A percentile compares a stretch with the other conserved stretches of the same genome.
phyloP scores from a whole-genome alignment of 192 early-diverging fungal genomes.

The Backusella psychrophila region DNA sequence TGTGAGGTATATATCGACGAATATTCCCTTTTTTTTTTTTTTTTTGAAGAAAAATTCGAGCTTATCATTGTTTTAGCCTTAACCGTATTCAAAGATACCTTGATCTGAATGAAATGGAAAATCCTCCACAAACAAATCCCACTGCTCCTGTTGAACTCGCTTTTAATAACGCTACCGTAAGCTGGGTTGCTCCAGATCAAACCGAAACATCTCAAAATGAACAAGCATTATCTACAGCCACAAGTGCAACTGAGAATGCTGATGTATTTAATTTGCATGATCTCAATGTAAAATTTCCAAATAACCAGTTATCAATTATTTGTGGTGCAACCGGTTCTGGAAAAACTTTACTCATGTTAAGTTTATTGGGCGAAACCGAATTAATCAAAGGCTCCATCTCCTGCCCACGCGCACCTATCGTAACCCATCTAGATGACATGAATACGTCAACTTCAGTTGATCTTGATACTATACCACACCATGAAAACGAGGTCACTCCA shows the following conservation, averaged over 20 bases:
- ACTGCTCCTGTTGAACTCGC: slow-evolving; percentile 23
- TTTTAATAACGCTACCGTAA: slow-evolving; percentile 47
- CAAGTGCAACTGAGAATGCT: not conserved
- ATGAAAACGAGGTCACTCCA: not conserved
- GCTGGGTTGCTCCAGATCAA: slow-evolving; percentile 51
- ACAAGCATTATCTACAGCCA: not conserved
- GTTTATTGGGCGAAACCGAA: slow-evolving; percentile 71
- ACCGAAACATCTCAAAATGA: slow-evolving; percentile 6
- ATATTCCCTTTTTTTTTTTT: not conserved
- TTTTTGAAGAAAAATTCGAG: not conserved
- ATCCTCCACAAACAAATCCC: slow-evolving; percentile 14
- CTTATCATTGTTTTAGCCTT: slow-evolving; percentile 30
- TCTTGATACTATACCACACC: slow-evolving; percentile 5
- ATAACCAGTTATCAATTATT: slow-evolving; percentile 44
- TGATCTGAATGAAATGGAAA: slow-evolving; percentile 39
- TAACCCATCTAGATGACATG: not conserved
- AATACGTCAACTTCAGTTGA: not conserved
- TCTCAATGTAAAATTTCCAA: slow-evolving; percentile 46
- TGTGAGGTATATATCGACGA: slow-evolving; percentile 44
- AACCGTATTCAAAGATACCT: slow-evolving; percentile 42
- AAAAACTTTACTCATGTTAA: slow-evolving; percentile 79
- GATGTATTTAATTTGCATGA: slow-evolving; percentile 37
- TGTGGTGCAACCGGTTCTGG: slow-evolving; percentile 85
- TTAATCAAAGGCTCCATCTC: slow-evolving; percentile 30
- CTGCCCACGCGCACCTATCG: slow-evolving; percentile 27